Evolutionary conservation across 345 rosid species (phyloP), one percentile per base, ranked within the genome.

Genomic region (Citrus australasica): DNA sequence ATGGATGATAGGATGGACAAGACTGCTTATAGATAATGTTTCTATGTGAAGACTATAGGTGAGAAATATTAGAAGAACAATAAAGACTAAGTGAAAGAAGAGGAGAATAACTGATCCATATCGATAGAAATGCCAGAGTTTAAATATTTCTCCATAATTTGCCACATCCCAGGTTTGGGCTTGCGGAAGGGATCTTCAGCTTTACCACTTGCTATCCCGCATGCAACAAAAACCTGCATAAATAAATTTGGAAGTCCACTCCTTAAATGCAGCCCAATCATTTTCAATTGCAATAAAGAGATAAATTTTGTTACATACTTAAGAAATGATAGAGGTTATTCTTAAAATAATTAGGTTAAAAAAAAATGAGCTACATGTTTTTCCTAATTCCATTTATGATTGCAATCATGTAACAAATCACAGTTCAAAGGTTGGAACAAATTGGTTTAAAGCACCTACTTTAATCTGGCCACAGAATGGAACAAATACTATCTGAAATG

Each of bases 81-180:
- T 76, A 48, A 64, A 75, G 24, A 71, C 13, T 13, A 73, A 55
- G 33, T 76, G 75, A 76, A 77, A 30, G 79, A 30, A 72, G 81
- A 67, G 73, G 73, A 71, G 73, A 73, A 84, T 84, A 69, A 95
- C 98, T 89, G 88, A 73, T 95, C 92, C 93, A 87, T 89, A 80
- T 93, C 92, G 46, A 95, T 82, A 35, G 87, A 55, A 77, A 91
- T 89, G 87, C 94, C 97, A 74, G 97, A 91, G 87, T 96, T 96
- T 71, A 96, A 84, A 78, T 90, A 89, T 83, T 89, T 88, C 88
- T 89, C 91, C 99, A 94, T 89, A 67, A 92, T 84, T 68, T 62
- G 86, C 98, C 97, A 94, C 99, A 94, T 96, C 76, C 99, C 98
- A 71, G 92, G 83, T 78, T 86, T 91, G 32, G 98, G 98, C 82